Conservation (phyloP, 2,329 filamentous ascomycete genomes). For the Cladosporium sphaerospermum region DNA sequence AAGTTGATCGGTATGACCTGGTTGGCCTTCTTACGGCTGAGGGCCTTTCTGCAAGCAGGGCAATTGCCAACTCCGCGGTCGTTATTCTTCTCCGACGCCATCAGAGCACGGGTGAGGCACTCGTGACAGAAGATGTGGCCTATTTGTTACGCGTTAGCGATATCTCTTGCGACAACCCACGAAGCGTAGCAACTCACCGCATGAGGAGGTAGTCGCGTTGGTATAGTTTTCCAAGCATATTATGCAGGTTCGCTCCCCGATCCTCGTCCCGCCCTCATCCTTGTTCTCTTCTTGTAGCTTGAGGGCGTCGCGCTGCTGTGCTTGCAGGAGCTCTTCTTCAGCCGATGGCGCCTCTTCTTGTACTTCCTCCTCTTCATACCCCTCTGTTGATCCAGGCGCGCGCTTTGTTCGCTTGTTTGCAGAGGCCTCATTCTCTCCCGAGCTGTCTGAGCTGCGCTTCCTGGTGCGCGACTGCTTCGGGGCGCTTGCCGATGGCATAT, state of each 20-base stretch:
- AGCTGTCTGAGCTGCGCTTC: conserved; percentile 2
- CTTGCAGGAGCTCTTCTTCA: conserved; percentile 32
- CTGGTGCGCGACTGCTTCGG: conserved; percentile 2
- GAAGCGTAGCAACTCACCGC: conserved; percentile 43
- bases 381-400: background rate
- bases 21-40: conserved; percentile 34
- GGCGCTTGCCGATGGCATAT: background rate
- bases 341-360: conserved; percentile 16
- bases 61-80: conserved; percentile 41
- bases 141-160: conserved; percentile 22
- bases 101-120: conserved; percentile 56
- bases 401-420: conserved; percentile 4
- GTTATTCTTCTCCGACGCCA: conserved; percentile 47
- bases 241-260: conserved; percentile 52
- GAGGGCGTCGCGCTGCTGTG: conserved; percentile 22
- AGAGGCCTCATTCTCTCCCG: background rate
- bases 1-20: conserved; percentile 37
- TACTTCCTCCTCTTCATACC: conserved; percentile 13
- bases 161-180: too few species aligned
- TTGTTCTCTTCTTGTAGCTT: conserved; percentile 18
- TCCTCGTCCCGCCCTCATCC: conserved; percentile 20
- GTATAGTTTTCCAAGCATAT: conserved; percentile 59
- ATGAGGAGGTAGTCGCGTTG: conserved; percentile 54
- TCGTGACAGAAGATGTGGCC: conserved; percentile 60
- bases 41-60: conserved; percentile 41